Evolutionary conservation across 768 basidiomycete species (phyloP).

Genomic region (Tulasnella sp.): DNA sequence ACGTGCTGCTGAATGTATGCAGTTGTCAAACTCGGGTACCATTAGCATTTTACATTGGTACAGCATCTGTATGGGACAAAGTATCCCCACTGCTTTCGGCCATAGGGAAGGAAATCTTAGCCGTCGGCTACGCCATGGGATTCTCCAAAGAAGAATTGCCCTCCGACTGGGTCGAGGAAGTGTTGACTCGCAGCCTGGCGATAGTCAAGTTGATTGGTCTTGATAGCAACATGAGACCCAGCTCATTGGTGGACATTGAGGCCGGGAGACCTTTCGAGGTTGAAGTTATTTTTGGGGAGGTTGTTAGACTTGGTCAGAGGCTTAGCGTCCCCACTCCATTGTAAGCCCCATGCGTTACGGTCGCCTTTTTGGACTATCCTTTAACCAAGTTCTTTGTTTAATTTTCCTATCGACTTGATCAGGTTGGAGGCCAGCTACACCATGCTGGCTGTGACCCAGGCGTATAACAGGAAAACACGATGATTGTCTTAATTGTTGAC

Average conservation of each 20-base stretch:
- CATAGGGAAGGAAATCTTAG: neutral
- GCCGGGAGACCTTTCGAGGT: constrained; percentile 7
- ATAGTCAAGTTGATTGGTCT: neutral
- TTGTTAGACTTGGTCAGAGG: neutral
- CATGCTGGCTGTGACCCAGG: too few relatives aligned
- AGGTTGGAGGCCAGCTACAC: too few relatives aligned
- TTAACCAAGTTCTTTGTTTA: too few relatives aligned
- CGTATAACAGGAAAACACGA: too few relatives aligned
- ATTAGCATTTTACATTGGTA: constrained; percentile 37
- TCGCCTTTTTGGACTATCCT: too few relatives aligned
- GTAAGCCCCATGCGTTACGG: neutral
- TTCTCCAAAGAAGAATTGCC: neutral
- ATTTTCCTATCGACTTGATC: too few relatives aligned
- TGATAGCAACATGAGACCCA: neutral
- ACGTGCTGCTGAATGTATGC: constrained; percentile 42
- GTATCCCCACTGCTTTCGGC: neutral
- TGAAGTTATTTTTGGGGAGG: constrained; percentile 13
- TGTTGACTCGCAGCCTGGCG: neutral
- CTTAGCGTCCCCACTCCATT: neutral
- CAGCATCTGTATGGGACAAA: constrained; percentile 27
- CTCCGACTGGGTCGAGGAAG: neutral
- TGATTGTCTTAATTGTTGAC: too few relatives aligned
- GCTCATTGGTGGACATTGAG: constrained; percentile 6
- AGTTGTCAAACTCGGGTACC: constrained; percentile 40
- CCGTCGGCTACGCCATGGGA: neutral